Evolutionary conservation across 805 yeast species (phyloP), one percentile per base, ranked within the genome.

Genomic region (Lipomyces lipofer): DNA sequence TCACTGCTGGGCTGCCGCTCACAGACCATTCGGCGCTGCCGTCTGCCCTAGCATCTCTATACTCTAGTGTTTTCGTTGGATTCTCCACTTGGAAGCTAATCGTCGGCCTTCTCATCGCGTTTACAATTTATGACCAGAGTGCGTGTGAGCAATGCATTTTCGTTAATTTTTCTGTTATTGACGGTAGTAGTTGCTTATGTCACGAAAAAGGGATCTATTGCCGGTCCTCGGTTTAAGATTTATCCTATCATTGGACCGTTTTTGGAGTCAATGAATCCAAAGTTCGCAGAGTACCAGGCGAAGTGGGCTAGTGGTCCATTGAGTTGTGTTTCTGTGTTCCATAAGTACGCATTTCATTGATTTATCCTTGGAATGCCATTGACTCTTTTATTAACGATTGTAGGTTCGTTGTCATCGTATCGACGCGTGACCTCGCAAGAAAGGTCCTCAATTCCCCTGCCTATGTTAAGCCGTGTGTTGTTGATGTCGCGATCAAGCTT

Each of bases 191-290:
- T 71, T 95, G 86, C 71, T 70, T 94, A 94, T 69, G 84, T 89
- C 66, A 66, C 81, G 43, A 82, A 83, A 60, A 94, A 94, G 72
- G 97, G 97, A 40, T 68, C 80, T 30, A 89, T 92, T 69, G 97
- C 89, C 7, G 99, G 99, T 21, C 99, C 97, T 12, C 72, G 74
- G 43, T 83, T 78, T 70, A 94, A 94, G 72, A 66, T 90, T 54
- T 92, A 95, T 90, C 99, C 99, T 1, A 77, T 94, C 47, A 91
- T 94, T 63, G 99, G 99, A 1, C 98, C 99, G 2, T 94, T 94
- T 65, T 75, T 94, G 71, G 97, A 94, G 69, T 84, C 94, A 15
- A 75, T 94, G 69, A 92, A 94, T 74, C 99, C 99, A 19, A 91
- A 92, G 69, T 94, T 94, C 69, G 96, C 87, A 67, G 96, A 86